phyloP scores from a whole-genome alignment of 805 yeast genomes.

The Starmerella sp. region DNA sequence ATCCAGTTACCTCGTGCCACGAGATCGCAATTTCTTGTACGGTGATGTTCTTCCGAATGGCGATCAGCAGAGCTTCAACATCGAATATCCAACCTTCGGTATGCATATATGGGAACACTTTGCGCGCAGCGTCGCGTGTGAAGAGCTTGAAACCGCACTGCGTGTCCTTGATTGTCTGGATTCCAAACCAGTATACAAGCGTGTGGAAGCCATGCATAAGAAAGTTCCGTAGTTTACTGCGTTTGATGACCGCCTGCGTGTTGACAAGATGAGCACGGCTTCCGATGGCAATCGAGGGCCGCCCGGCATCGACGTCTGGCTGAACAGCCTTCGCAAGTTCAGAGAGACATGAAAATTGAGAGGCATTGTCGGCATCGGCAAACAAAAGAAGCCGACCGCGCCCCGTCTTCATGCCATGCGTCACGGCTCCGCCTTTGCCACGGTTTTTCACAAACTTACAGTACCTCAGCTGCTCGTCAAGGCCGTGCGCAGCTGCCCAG shows the following conservation, averaged over 20 bases:
- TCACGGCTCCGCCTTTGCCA: conserved; percentile 95
- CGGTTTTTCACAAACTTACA: conserved; percentile 62
- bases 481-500: conserved; percentile 38
- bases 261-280: conserved; percentile 94
- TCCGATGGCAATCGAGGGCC: conserved; percentile 68
- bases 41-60: conserved; percentile 54
- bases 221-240: conserved; percentile 77
- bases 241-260: conserved; percentile 91
- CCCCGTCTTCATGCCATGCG: conserved; percentile 73
- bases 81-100: conserved; percentile 98
- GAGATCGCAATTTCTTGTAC: conserved; percentile 73
- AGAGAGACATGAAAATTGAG: conserved; percentile 57
- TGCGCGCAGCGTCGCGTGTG: conserved; percentile 51
- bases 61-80: conserved; percentile 79
- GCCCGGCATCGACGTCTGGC: background rate
- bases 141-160: conserved; percentile 97
- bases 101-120: conserved; percentile 80
- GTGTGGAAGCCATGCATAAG: conserved; percentile 88
- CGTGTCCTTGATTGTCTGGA: conserved; percentile 76
- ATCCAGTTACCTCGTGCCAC: conserved; percentile 96
- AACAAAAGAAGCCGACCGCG: conserved; percentile 68
- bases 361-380: conserved; percentile 98
- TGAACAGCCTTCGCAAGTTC: conserved; percentile 39
- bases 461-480: conserved; percentile 59
- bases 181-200: conserved; percentile 78